Conservation (phyloP, 108 stramenopile genomes). For the Skeletonema costatum region DNA sequence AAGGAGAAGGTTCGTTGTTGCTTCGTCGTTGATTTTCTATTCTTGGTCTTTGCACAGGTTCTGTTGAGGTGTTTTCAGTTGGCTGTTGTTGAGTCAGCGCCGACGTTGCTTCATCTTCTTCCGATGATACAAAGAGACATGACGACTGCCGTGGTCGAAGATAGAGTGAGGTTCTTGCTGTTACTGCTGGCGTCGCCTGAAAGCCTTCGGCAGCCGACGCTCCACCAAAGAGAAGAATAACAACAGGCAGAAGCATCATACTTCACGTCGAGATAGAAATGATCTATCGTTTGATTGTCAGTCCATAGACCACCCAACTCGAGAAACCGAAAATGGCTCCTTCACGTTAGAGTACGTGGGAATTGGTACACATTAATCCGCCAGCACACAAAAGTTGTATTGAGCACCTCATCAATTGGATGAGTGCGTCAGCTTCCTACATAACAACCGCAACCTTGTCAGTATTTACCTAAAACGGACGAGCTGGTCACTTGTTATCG, state of each 20-base stretch:
- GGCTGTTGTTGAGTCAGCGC: not conserved
- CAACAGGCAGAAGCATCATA: not conserved
- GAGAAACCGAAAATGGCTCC: too few species aligned
- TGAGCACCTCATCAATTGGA: too few species aligned
- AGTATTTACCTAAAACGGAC: too few species aligned
- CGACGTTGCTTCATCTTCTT: not conserved
- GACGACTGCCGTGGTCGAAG: not conserved
- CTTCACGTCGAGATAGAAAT: too few species aligned
- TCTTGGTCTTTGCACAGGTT: not conserved
- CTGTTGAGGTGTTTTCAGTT: not conserved
- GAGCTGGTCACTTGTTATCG: too few species aligned
- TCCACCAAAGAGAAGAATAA: not conserved
- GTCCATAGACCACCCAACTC: too few species aligned
- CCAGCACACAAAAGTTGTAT: too few species aligned
- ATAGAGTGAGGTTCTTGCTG: not conserved
- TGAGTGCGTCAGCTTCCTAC: not conserved
- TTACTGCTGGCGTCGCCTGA: not conserved
- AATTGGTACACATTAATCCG: too few species aligned
- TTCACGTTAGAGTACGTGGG: too few species aligned
- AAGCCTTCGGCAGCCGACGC: not conserved
- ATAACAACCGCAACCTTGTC: too few species aligned
- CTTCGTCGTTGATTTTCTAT: not conserved
- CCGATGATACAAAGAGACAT: not conserved
- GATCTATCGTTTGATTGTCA: too few species aligned
- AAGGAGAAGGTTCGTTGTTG: slow-evolving; percentile 1